Evolutionary conservation across 768 basidiomycete species (phyloP), one percentile per base, ranked within the genome.

Genomic region (Lyophyllum semitale): DNA sequence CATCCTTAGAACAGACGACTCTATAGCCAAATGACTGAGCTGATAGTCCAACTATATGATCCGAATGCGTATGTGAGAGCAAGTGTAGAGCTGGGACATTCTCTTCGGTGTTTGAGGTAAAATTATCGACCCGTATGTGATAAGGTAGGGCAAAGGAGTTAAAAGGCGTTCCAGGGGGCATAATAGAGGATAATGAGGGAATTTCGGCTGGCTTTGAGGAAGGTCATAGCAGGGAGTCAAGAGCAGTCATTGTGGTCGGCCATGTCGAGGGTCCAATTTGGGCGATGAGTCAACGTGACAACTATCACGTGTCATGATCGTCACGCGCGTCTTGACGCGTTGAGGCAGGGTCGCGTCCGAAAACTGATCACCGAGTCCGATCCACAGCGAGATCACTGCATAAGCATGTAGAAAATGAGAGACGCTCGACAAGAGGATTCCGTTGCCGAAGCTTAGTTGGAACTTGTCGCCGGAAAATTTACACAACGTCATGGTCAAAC

Each of bases 31-130:
- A 95, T 0, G 85, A 87, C 54, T 85, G 83, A 22, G 89, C 82
- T 18, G 85, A 79, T 25, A 97, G 78, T 4, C 95, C 94, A 40
- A 71, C 72, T 49, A 93, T 79, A 65, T 97, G 95, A 70, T 96
- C 95, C 0, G 93, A 81, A 71, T 96, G 95, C 0, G 93, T 91
- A 66, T 97, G 94, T 0, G 89, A 85, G 51, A 97, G 81, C n/a
- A 97, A 81, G 67, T 92, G 84, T 11, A 94, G 76, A 4, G 79
- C 70, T 4, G 79, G 75, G 8, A 73, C 53, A 40, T 70, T 63
- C 55, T 76, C 62, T 18, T 71, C 68, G 32, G 69, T 62, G 8
- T 70, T 65, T 41, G 70, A 63, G 3, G 83, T 76, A 69, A 98
- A 98, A 57, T 86, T 83, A 66, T 98, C 95, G 26, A 98, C 87